A percentile compares a stretch with the other conserved stretches of the same genome.
Evolutionary conservation across 768 basidiomycete genomes (phyloP).

Genomic region (Termitomyces bulborhizus): DNA sequence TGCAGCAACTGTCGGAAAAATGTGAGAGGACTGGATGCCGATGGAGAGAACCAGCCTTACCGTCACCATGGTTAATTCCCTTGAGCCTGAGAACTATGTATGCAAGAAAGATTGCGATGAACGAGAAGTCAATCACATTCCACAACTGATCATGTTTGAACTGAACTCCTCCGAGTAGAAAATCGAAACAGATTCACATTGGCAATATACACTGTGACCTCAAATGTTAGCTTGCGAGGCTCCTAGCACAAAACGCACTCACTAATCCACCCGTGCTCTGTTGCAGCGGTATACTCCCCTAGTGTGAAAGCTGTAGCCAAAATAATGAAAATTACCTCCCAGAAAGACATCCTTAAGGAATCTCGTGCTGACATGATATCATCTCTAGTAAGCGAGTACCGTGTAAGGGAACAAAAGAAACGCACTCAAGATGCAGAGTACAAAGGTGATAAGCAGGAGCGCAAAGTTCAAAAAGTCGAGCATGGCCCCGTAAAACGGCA

Average conservation of each 20-base stretch:
- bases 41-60: constrained; percentile 26
- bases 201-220: constrained; percentile 66
- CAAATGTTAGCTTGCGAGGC: not conserved
- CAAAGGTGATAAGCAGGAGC: constrained; percentile 59
- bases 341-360: constrained; percentile 39
- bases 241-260: constrained; percentile 22
- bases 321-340: constrained; percentile 71
- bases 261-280: constrained; percentile 87
- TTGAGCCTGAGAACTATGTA: constrained; percentile 62
- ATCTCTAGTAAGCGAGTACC: not conserved
- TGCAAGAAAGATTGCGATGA: constrained; percentile 60
- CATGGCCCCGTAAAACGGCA: constrained; percentile 73
- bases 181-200: constrained; percentile 43
- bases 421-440: constrained; percentile 72
- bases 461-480: constrained; percentile 78
- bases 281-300: constrained; percentile 84
- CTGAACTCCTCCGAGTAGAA: not conserved
- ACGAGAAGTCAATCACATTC: constrained; percentile 84
- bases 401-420: not conserved
- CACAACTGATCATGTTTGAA: constrained; percentile 52
- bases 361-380: constrained; percentile 44
- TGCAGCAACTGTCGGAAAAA: constrained; percentile 25
- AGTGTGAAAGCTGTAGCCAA: constrained; percentile 75
- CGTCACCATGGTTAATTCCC: constrained; percentile 49
- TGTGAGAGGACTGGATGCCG: not conserved